Evolutionary conservation across 1,284 basidiomycete species (phyloP), one percentile per base, ranked within the genome.

Genomic region (Ganoderma boninense): DNA sequence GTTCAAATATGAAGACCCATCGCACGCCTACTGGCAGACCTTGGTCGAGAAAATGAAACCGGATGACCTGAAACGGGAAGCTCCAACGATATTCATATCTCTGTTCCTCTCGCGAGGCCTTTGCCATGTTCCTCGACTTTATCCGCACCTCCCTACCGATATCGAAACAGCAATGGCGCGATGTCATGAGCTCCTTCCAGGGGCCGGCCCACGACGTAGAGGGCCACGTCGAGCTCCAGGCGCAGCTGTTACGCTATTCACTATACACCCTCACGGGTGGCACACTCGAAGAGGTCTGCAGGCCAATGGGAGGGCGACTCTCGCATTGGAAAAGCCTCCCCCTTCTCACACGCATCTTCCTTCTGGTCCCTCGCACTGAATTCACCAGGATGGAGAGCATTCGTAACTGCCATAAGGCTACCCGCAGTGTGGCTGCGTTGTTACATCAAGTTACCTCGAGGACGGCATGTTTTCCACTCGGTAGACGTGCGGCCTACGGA

Each of bases 1-100:
- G 81, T 90, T 90, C 65, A 70, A 78, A 16, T 75, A 82, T 32
- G 86, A 87, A 67, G 76, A 82, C 43, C 13, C 77, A 6, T 59
- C 23, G 11, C 23, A 52, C 23, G 4, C 49, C 0, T 23, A 20
- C 49, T 52, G 49, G 11, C 26, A 5, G 63, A 73, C 72, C 49
- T 77, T 80, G 20, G 1, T 11, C 5, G 11, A 66, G 69, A 18
- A 62, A 44, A 61, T 26, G 52, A 71, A 38, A 35, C 74, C 57
- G 54, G 70, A 8, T 77, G 79, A 52, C 23, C 14, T 13, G 16
- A 20, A 46, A 16, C 74, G 10, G 0, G 62, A 4, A n/a, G 29
- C 70, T 56, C 42, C 68, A 8, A 75, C 77, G 42, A 42, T 72
- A 7, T 0, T 20, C 11, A 18, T 72, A 13, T 4, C 74, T 23